Evolutionary conservation across 257 asterid species (phyloP), one percentile per base, ranked within the genome.

Genomic region (Buddleja alternifolia): DNA sequence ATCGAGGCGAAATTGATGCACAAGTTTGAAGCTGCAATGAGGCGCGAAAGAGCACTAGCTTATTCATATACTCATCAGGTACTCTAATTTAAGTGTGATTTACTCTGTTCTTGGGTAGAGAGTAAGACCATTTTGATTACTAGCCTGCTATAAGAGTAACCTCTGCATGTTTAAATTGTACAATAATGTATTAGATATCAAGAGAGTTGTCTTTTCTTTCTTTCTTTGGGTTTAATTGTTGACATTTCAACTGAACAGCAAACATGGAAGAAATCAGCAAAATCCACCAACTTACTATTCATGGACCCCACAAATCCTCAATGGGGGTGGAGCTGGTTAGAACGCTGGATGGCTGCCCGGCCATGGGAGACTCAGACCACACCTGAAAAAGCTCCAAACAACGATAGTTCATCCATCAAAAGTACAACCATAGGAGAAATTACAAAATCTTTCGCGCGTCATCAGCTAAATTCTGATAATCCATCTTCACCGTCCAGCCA

Each of bases 291-390:
- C 84, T 74, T 89, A 66, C 79, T 89, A 41, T 94, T 91, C 80
- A 91, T 89, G 95, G 99, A 94, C 74, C 99, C 95, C 0, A 89
- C 95, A 6, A 94, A 94, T 78, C 97, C 97, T 56, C 97, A 91
- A 34, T 91, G 99, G 97, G 99, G 97, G 1, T 94, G 99, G 99
- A 94, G 99, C 85, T 94, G 99, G 97, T 51, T 91, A 57, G 99
- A 94, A 71, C 88, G 97, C 9, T 89, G 91, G 91, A 85, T 84
- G 87, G 96, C 97, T 12, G 82, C 90, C 53, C 86, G 83, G 17
- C 93, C 96, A 45, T 86, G 78, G 85, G 97, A 90, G 57, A 37
- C 81, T 29, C 87, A 77, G 40, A 69, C 68, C 45, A 36, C 69
- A 1, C 21, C 78, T 0, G 96, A 90, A 61, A 86, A 88, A 76